These are phyloP conservation scores for Penicillium frequentans DNA, from an alignment of 2,329 filamentous ascomycete genomes.

Conservation along the genomic window DNA sequence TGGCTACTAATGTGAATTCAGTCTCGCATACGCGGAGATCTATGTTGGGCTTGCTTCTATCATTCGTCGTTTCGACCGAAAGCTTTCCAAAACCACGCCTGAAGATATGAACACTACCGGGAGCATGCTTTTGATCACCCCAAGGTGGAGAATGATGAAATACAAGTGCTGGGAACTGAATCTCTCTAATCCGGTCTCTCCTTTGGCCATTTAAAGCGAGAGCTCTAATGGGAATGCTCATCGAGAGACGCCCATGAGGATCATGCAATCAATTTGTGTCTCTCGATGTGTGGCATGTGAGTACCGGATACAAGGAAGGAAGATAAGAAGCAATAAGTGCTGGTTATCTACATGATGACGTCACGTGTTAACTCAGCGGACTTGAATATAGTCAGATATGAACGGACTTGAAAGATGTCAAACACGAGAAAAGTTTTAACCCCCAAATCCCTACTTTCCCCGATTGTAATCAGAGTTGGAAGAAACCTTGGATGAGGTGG, in stretches of 20 bases:
- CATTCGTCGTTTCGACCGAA: background rate
- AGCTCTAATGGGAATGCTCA: too few species aligned
- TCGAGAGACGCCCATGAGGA: too few species aligned
- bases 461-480: constrained; percentile 1
- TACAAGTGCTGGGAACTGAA: too few species aligned
- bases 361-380: too few species aligned
- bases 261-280: too few species aligned
- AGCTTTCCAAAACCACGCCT: background rate
- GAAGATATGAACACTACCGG: background rate
- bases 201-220: too few species aligned
- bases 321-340: too few species aligned
- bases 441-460: background rate
- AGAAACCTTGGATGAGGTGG: constrained; percentile 10
- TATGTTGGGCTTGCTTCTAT: background rate
- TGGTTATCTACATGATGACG: too few species aligned
- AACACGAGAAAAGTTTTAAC: background rate
- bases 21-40: background rate
- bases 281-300: too few species aligned
- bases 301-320: too few species aligned
- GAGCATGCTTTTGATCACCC: background rate
- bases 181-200: too few species aligned
- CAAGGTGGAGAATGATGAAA: too few species aligned
- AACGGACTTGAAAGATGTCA: background rate
- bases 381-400: background rate
- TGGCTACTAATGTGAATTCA: background rate